Evolutionary conservation across 2,329 filamentous ascomycete species (phyloP).

Genomic region (Stagonosporopsis rhizophila): DNA sequence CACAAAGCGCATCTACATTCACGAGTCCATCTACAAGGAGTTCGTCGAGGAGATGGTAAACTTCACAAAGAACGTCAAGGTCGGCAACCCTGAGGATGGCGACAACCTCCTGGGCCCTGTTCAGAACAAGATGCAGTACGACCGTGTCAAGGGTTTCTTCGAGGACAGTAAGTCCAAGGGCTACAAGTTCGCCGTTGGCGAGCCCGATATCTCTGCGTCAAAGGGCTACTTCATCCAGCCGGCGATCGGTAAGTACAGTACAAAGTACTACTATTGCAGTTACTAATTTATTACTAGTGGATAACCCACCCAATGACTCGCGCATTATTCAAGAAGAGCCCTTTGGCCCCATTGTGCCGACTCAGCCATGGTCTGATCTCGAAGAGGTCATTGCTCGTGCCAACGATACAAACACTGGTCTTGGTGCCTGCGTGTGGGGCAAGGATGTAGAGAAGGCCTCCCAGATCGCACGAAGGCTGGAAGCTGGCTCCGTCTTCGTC

Average conservation of each 20-base stretch:
- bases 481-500: constrained; percentile 64
- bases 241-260: constrained; percentile 52
- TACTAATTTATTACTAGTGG: constrained; percentile 44
- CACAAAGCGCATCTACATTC: constrained; percentile 49
- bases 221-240: constrained; percentile 67
- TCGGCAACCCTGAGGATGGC: constrained; percentile 50
- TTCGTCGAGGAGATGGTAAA: constrained; percentile 52
- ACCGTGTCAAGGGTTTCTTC: constrained; percentile 64
- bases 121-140: constrained; percentile 71
- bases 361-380: constrained; percentile 69
- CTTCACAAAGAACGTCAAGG: constrained; percentile 54
- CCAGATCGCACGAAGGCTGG: constrained; percentile 56
- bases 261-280: not conserved
- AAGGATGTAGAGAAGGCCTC: constrained; percentile 54
- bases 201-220: constrained; percentile 38
- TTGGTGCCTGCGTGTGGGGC: constrained; percentile 61
- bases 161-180: constrained; percentile 62
- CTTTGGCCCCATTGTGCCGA: constrained; percentile 70
- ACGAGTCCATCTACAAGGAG: constrained; percentile 49
- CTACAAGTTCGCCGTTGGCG: constrained; percentile 61
- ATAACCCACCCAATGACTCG: constrained; percentile 64
- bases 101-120: constrained; percentile 64
- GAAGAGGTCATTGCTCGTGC: constrained; percentile 55
- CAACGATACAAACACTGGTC: constrained; percentile 59
- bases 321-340: constrained; percentile 67